Base-by-base conservation (phyloP, 2,329 filamentous ascomycete genomes). In the Aureobasidium sp. region DNA sequence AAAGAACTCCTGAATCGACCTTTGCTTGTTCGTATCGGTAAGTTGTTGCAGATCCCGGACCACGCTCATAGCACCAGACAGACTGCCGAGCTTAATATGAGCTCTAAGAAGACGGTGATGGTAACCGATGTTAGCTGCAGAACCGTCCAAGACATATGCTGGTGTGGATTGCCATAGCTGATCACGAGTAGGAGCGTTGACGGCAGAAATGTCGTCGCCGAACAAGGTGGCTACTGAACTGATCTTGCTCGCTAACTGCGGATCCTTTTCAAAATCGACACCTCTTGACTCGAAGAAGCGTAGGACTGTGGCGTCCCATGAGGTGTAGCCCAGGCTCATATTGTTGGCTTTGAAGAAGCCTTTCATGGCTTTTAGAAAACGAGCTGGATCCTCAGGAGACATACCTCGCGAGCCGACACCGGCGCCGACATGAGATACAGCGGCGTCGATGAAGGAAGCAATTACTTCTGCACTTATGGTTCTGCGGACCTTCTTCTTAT, bases 381-480 rank as follows among this genome's bases (percentile, higher is more conserved):
- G 47, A 1, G 78, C 67, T 59, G 74, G 68, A n/a, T 62, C 67
- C 65, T 68, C 72, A 39, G 71, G 72, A 60, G 65, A 68, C 64
- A 67, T 76, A 36, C 76, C 77, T 64, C 74, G 67, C 36, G 64
- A 62, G n/a, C 75, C 76, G 25, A 77, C 74, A 48, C 78, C 79
- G 25, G 78, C 66, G 60, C 76, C 76, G 45, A 79, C 69, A 12
- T 62, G 59, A 63, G 79, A 81, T 44, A 80, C 68, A 15, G 84
- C 69, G 17, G 78, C 80, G 66, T 84, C 81, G 34, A 84, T 72
- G 44, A 84, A 77, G 6, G 81, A 80, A 57, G 78, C 74, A 29
- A 86, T 77, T 12, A 86, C 78, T 70, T 87, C 84, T 45, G 76
- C 76, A 67, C 83, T 86, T 67, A 87, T 78, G 0, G 81, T 84